Base-by-base conservation (phyloP, 495 filamentous ascomycete species). In the Pseudoneurospora amorphoporcata region DNA sequence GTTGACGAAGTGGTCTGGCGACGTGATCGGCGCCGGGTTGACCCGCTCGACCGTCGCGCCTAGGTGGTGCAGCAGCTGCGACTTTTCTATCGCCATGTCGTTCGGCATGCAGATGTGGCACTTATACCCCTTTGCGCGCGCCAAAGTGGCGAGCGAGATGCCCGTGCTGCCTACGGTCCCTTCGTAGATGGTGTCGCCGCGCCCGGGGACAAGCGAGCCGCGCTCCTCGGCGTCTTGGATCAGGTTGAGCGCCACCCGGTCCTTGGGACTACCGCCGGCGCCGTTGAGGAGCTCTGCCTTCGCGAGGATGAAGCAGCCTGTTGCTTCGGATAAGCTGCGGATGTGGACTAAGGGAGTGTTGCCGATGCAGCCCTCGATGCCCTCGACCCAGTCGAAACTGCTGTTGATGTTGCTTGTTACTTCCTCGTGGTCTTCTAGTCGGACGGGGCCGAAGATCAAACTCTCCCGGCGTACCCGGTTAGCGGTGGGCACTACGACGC, bases 211-310 rank as follows among this genome's bases (percentile, higher is more conserved):
- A 69, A 99, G 82, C 9, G 94, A 84, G 4, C 93, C 94, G 70
- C 87, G 82, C 75, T 89, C 86, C 84, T 98, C 94, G 41, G 96
- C 95, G 83, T 86, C 88, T 68, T 90, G 79, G 77, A 98, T 95
- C 85, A 97, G 95, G 80, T 88, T 92, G 43, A 98, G 83, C 6
- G 96, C 95, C 5, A 98, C 95, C 39, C 95, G 88, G 79, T 99
- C 95, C 78, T 99, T 99, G 17, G 96, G 94, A 76, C 93, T 97
- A 72, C 92, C 92, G 14, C 96, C 96, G n/a, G 93, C 94, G 58
- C 94, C 94, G 83, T 98, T 97, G 61, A 99, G 86, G 76, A 95
- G 97, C 90, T 99, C 95, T 53, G 94, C 94, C 81, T 99, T 99
- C 71, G 89, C 96, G 10, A 98, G 84, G 79, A 99, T 98, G 72